Evolutionary conservation across 78 protist species (phyloP), one percentile per base, ranked within the genome.

Genomic region (Guillardia theta): DNA sequence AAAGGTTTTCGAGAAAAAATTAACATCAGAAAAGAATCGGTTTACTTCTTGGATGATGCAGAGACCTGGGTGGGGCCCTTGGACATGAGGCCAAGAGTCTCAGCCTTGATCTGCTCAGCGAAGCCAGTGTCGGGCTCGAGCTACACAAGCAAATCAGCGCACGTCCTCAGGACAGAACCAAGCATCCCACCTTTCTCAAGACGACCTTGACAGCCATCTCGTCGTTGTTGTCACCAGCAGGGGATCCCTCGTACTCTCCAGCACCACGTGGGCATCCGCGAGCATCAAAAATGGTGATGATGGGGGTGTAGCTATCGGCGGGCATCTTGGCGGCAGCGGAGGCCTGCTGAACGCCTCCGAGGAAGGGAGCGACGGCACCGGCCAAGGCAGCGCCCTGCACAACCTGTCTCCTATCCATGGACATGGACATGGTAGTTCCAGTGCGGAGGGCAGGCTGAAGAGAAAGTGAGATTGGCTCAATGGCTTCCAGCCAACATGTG

Each of bases 391-490:
- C 87, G 87, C 45, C 37, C 87, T 70, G 87, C 10, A 70, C 87
- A 10, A 70, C 87, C 87, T 70, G 87, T 27, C 87, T 27, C 33
- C 87, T 27, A 43, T 70, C 87, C 87, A 70, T 70, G 45, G 9
- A 22, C 87, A 70, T 70, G 87, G 47, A 37, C 87, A 70, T 70
- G 47, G 33, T 27, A 10, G 41, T 36, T 15, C 22, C 41, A 22
- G 87, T 37, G 87, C 87, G 87, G 41, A 70, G 87, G 39, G 87
- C 87, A 27, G 87, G 87, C 87, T 70, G 87, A 24, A 58, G 70
- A 50, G 58, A 50, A 30, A 6, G 6, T 58, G 39, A 58, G 39
- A 58, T 27, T 27, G 6, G 27, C 27, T 3, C 2, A 1, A 58
- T 58, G 6, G 27, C 70, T 58, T 58, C 1, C 6, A 27, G 70